These are phyloP conservation scores for Uronychia setigera DNA, from an alignment of 73 alveolate species.

Conservation along the genomic window DNA sequence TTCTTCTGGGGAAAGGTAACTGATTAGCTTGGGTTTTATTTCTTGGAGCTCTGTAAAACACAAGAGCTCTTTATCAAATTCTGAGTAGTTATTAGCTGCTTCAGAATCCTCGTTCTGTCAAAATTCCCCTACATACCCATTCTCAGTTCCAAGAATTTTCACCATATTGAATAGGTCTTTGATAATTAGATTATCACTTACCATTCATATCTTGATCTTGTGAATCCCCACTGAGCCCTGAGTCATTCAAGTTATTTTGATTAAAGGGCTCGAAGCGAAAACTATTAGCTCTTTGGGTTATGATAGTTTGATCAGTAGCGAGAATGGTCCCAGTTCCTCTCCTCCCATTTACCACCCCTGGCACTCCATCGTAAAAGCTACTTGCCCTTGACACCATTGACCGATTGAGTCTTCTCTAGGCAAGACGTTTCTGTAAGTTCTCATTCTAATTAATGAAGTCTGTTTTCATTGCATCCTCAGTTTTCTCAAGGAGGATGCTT, in stretches of 20 bases:
- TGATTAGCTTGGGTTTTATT: neutral
- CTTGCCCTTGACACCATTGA: too few relatives aligned
- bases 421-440: too few relatives aligned
- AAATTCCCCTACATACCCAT: neutral
- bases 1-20: neutral
- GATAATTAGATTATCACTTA: neutral
- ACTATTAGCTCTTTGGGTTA: neutral
- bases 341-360: too few relatives aligned
- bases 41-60: neutral
- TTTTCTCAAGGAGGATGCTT: too few relatives aligned
- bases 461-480: too few relatives aligned
- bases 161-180: neutral
- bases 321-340: too few relatives aligned
- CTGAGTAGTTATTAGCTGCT: neutral
- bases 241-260: too few relatives aligned
- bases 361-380: too few relatives aligned
- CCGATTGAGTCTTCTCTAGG: too few relatives aligned
- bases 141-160: too few relatives aligned
- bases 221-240: neutral
- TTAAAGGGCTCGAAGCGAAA: neutral
- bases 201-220: neutral
- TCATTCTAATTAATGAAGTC: too few relatives aligned
- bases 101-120: neutral
- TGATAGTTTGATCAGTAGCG: too few relatives aligned
- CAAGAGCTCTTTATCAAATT: neutral